A percentile compares a stretch with the other conserved stretches of the same genome.
Conservation (phyloP, 192 early-diverging fungal genomes). For the Gaertneriomyces sp. region DNA sequence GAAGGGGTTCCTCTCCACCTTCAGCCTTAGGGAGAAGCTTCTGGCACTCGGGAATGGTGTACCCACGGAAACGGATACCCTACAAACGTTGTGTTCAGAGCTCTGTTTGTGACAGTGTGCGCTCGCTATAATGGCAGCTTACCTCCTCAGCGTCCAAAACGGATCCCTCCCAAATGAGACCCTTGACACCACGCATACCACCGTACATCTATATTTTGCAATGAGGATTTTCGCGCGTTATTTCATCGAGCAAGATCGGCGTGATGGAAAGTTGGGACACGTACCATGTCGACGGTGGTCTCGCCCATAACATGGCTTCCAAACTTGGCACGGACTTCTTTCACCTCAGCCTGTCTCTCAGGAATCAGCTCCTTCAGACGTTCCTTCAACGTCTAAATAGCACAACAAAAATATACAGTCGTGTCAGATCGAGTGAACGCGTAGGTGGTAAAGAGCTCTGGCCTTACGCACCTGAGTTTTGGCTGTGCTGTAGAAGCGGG, state of each 20-base stretch:
- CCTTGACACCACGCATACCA: conserved; percentile 99
- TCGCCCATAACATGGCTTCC: conserved; percentile 88
- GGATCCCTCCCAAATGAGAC: conserved; percentile 97
- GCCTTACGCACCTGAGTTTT: conserved; percentile 21
- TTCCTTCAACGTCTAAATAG: conserved; percentile 81
- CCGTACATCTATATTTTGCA: conserved; percentile 62
- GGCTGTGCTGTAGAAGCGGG: conserved; percentile 25
- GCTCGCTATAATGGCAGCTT: background rate
- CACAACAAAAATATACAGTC: background rate
- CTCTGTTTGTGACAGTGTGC: background rate
- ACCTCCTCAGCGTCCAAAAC: conserved; percentile 93
- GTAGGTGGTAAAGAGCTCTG: background rate
- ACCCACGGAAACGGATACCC: conserved; percentile 97
- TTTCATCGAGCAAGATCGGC: background rate
- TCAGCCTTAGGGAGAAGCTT: conserved; percentile 81
- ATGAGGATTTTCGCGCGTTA: background rate
- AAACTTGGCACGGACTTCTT: conserved; percentile 88
- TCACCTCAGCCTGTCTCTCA: conserved; percentile 91
- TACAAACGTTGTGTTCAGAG: conserved; percentile 12
- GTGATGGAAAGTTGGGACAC: background rate
- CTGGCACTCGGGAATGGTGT: conserved; percentile 96
- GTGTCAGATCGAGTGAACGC: background rate
- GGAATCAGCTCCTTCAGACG: conserved; percentile 92
- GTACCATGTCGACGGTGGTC: conserved; percentile 93
- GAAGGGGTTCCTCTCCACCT: conserved; percentile 89